These are phyloP conservation scores for Raffaelea deltoideospora DNA, from an alignment of 2,329 filamentous ascomycete genomes.

Conservation along the genomic window DNA sequence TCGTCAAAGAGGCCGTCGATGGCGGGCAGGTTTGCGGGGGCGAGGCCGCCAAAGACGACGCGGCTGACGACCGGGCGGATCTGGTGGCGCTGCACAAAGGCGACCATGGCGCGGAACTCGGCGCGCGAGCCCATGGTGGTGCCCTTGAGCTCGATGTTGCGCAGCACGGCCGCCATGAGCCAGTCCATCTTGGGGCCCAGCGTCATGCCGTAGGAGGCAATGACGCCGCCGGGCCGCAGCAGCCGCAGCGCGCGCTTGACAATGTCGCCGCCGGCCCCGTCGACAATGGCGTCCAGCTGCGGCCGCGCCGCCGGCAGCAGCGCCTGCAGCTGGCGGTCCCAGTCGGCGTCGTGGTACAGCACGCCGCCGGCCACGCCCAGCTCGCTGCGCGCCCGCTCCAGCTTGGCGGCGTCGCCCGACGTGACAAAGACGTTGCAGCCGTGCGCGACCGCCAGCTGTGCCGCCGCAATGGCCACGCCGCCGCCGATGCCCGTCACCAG, in stretches of 20 bases:
- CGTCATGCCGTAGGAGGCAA: conserved; percentile 87
- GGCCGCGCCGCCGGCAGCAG: conserved; percentile 50
- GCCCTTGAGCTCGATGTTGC: conserved; percentile 75
- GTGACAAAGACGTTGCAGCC: conserved; percentile 74
- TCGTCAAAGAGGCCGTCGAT: conserved; percentile 76
- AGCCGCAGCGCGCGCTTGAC: conserved; percentile 52
- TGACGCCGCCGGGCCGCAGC: conserved; percentile 69
- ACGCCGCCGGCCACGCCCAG: conserved; percentile 75
- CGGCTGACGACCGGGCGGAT: conserved; percentile 67
- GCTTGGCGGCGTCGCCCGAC: conserved; percentile 58
- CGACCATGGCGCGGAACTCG: conserved; percentile 83
- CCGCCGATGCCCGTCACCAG: conserved; percentile 86
- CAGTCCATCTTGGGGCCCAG: conserved; percentile 72
- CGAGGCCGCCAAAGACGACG: conserved; percentile 42
- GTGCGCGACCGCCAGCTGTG: conserved; percentile 63
- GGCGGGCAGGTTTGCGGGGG: conserved; percentile 56
- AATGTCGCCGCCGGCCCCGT: conserved; percentile 80
- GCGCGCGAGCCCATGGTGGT: conserved; percentile 81
- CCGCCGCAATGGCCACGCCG: conserved; percentile 69
- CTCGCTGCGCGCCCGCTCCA: conserved; percentile 48
- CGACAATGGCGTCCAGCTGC: conserved; percentile 69
- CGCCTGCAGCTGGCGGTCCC: conserved; percentile 60
- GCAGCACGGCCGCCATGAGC: conserved; percentile 67
- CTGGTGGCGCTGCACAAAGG: conserved; percentile 52
- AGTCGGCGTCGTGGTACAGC: conserved; percentile 59